Conservation (phyloP, 208 protist genomes). For the Phytomonas sp. region DNA sequence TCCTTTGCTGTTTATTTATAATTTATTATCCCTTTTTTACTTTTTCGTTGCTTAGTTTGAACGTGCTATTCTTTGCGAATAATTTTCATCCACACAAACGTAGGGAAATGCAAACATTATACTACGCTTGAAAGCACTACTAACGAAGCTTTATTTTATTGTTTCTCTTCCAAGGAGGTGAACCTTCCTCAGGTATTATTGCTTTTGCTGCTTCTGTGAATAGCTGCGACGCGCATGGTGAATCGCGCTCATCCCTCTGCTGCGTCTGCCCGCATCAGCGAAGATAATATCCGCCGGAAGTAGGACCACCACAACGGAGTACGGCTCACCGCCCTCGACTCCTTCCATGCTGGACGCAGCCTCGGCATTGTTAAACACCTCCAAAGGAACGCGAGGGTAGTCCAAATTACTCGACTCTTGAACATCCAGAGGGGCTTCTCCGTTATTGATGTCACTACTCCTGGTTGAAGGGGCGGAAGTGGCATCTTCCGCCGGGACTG, state of each 20-base stretch:
- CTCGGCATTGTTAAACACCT: neutral
- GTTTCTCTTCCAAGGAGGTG: neutral
- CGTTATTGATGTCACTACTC: neutral
- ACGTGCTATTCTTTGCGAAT: neutral
- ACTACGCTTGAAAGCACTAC: neutral
- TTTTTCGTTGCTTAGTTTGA: neutral
- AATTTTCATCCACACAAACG: neutral
- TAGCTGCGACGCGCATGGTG: neutral
- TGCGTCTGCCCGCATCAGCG: neutral
- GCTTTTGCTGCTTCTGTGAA: neutral
- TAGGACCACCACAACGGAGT: neutral
- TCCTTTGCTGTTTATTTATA: neutral
- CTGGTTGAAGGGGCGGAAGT: neutral
- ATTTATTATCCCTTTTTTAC: neutral
- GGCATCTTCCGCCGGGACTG: neutral
- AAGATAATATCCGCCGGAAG: constrained; percentile 1
- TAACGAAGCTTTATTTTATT: neutral
- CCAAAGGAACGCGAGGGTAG: neutral
- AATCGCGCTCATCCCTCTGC: neutral
- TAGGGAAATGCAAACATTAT: neutral
- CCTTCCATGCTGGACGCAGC: neutral
- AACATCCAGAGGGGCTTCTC: neutral
- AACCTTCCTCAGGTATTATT: neutral
- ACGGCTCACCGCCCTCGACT: neutral
- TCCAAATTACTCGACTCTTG: neutral